Evolutionary conservation across 176 grass and related monocot genomes (phyloP).

Genomic region (Eremochloa ophiuroides): DNA sequence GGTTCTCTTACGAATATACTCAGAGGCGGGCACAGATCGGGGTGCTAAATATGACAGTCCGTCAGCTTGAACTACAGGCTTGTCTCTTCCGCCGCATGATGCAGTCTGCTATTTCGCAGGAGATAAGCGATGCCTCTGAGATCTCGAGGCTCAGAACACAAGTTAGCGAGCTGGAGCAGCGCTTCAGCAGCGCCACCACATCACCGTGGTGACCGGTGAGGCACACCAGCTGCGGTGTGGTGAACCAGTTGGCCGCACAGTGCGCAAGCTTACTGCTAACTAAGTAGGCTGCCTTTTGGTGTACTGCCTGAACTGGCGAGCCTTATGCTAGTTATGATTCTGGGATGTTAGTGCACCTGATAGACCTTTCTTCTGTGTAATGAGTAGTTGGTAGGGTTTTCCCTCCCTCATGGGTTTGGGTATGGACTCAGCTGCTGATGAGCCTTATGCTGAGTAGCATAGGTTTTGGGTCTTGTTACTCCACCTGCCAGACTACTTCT

Average conservation of each 20-base stretch:
- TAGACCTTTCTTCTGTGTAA: too few species aligned
- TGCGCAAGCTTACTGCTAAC: background rate
- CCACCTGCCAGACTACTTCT: too few species aligned
- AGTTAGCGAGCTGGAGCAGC: background rate
- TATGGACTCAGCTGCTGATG: too few species aligned
- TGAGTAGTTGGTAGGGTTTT: background rate
- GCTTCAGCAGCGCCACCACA: background rate
- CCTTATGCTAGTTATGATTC: too few species aligned
- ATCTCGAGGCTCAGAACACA: constrained; percentile 24
- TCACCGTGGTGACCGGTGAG: constrained; percentile 1
- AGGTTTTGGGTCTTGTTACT: too few species aligned
- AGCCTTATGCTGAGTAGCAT: too few species aligned
- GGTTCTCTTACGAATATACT: background rate
- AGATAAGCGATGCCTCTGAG: background rate
- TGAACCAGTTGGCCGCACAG: background rate
- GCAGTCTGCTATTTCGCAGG: background rate
- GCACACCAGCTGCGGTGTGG: background rate
- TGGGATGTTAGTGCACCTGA: too few species aligned
- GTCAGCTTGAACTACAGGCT: constrained; percentile 8
- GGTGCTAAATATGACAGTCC: background rate
- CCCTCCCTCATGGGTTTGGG: too few species aligned
- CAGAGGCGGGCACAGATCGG: background rate
- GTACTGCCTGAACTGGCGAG: too few species aligned
- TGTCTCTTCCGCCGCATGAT: background rate
- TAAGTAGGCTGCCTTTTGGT: background rate